Evolutionary conservation across 2,329 filamentous ascomycete genomes (phyloP).

Genomic region (Verticillium nonalfalfae): DNA sequence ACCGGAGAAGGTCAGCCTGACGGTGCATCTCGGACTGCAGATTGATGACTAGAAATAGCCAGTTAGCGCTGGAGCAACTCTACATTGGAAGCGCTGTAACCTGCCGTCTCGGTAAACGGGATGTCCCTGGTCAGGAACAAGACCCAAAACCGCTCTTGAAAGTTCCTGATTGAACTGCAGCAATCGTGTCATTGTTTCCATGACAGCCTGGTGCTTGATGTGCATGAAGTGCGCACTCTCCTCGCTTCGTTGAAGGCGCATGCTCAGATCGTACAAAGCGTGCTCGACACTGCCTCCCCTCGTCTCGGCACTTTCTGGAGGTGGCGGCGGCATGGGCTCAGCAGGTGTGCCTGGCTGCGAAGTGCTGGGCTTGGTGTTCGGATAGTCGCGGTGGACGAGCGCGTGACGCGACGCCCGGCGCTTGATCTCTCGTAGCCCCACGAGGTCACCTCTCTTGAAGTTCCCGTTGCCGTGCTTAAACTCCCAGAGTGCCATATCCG

Average conservation of each 20-base stretch:
- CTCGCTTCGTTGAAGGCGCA: slow-evolving; percentile 72
- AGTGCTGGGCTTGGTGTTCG: slow-evolving; percentile 64
- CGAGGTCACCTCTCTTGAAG: slow-evolving; percentile 91
- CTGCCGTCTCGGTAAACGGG: slow-evolving; percentile 76
- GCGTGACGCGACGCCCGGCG: slow-evolving; percentile 88
- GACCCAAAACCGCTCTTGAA: slow-evolving; percentile 64
- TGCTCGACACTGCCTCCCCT: slow-evolving; percentile 74
- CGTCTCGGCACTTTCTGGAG: slow-evolving; percentile 64
- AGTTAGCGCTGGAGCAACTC: neutral
- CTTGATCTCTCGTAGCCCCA: slow-evolving; percentile 91
- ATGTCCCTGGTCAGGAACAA: slow-evolving; percentile 71
- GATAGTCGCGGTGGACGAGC: slow-evolving; percentile 88
- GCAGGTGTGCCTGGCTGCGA: slow-evolving; percentile 82
- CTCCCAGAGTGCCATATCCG: slow-evolving; percentile 93
- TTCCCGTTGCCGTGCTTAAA: slow-evolving; percentile 98
- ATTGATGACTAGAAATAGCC: slow-evolving; percentile 34
- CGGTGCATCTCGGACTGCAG: slow-evolving; percentile 56
- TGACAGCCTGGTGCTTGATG: slow-evolving; percentile 72
- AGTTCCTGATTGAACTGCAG: slow-evolving; percentile 79
- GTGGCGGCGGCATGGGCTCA: slow-evolving; percentile 62
- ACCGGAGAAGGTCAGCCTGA: slow-evolving; percentile 50
- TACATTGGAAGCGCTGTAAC: slow-evolving; percentile 21
- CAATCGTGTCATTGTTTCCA: slow-evolving; percentile 69
- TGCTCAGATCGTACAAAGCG: slow-evolving; percentile 71
- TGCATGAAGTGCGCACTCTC: slow-evolving; percentile 76